Evolutionary conservation across 495 filamentous ascomycete species (phyloP).

Genomic region (Neurospora terricola): DNA sequence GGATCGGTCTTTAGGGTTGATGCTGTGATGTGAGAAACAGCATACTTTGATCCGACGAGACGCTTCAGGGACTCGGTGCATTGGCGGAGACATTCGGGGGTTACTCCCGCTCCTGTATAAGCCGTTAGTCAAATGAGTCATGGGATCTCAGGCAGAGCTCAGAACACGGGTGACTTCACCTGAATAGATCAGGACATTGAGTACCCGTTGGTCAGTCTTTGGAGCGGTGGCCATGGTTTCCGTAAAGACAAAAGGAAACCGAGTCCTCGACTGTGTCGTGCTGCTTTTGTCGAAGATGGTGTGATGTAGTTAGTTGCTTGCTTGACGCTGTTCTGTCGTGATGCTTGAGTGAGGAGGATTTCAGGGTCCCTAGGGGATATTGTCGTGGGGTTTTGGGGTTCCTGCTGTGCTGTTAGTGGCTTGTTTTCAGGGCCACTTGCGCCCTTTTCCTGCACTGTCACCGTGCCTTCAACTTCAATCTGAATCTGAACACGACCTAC

Average conservation of each 20-base stretch:
- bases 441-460: neutral
- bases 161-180: slow-evolving; percentile 36
- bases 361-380: neutral
- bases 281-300: neutral
- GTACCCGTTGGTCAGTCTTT: slow-evolving; percentile 32
- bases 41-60: slow-evolving; percentile 86
- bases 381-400: neutral
- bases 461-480: neutral
- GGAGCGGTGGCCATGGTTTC: neutral
- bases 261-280: neutral
- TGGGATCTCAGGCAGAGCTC: neutral
- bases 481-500: neutral
- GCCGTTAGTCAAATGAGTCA: slow-evolving; percentile 1
- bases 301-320: neutral
- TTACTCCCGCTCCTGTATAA: slow-evolving; percentile 65
- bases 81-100: slow-evolving; percentile 80
- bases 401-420: neutral
- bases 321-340: neutral
- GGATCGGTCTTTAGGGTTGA: slow-evolving; percentile 80
- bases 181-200: slow-evolving; percentile 84
- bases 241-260: neutral
- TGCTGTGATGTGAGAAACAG: slow-evolving; percentile 74
- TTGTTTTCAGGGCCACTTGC: neutral
- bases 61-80: slow-evolving; percentile 80
- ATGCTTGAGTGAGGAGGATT: neutral